phyloP scores from a whole-genome alignment of 2,329 filamentous ascomycete genomes.

The Neonectria coccinea region DNA sequence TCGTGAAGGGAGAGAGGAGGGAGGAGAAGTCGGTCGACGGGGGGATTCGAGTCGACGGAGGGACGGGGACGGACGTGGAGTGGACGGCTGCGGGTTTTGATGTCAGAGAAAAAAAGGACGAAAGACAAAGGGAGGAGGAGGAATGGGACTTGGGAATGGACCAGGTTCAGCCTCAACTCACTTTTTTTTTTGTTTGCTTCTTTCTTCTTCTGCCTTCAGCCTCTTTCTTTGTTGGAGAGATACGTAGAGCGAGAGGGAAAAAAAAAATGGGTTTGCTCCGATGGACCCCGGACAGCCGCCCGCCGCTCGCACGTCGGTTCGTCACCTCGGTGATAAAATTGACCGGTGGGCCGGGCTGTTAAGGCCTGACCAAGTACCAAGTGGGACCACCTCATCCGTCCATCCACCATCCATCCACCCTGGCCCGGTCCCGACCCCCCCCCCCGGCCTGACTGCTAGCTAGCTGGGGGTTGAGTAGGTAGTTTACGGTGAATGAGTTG shows the following conservation, averaged over 20 bases:
- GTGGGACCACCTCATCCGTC: constrained; percentile 18
- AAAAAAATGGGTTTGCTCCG: constrained; percentile 35
- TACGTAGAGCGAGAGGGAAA: not conserved
- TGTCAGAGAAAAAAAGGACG: not conserved
- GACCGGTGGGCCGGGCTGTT: constrained; percentile 37
- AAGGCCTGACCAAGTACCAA: constrained; percentile 36
- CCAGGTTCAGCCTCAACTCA: not conserved
- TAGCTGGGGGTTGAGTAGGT: not conserved
- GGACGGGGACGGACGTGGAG: not conserved
- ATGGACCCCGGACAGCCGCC: constrained; percentile 2
- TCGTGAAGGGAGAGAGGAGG: not conserved
- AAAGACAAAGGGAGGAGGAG: not conserved
- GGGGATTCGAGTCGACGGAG: not conserved
- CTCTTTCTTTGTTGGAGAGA: not conserved
- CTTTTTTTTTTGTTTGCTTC: not conserved
- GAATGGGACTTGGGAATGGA: too few species aligned
- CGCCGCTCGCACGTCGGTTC: constrained; percentile 5
- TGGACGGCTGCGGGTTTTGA: not conserved
- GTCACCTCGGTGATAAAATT: constrained; percentile 47
- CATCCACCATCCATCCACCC: not conserved
- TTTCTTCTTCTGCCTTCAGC: not conserved
- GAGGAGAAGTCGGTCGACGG: not conserved
- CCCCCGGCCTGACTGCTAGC: too few species aligned
- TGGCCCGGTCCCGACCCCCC: not conserved
- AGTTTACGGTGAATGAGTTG: not conserved